Evolutionary conservation across 495 filamentous ascomycete genomes (phyloP), one percentile per base, ranked within the genome.

Genomic region (Podospora conica): DNA sequence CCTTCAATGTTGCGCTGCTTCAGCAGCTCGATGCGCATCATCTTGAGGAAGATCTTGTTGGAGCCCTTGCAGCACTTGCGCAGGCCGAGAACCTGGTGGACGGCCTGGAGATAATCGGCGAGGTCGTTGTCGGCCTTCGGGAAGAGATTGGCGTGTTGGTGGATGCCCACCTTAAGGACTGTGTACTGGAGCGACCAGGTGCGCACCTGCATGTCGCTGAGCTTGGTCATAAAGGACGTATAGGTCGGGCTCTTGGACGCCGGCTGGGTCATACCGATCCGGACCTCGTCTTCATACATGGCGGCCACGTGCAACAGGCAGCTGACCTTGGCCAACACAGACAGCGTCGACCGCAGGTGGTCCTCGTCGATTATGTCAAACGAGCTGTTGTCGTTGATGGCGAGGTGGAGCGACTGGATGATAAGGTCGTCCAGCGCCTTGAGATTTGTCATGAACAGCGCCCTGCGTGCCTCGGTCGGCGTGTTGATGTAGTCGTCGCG

Each of bases 161-260:
- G 70, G 48, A 92, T 88, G 18, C 85, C 89, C 70, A 93, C 89
- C 67, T 90, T 89, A 18, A 96, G 70, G 61, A 96, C 80, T 0
- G 85, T 84, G 74, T 87, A 88, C 63, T 90, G 85, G 29, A 97
- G 76, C 10, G 89, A 88, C 93, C 95, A 98, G 27, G 87, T 87
- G 54, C 91, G 87, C 8, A 98, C 88, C 68, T 97, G 90, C 84
- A 96, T 91, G 65, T 97, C 93, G 40, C 91, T 86, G 53, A 96
- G 84, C 72, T 88, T 92, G 24, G 84, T 86, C 58, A 87, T 83
- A 66, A 91, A 88, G 12, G 78, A 80, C 60, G 84, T 80, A 48
- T 79, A 78, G 8, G 70, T 74, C 9, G 76, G 63, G 2, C 71
- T 68, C 54, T 55, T 76, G 23, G 77, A 69, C 55, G 76, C 63